These are phyloP conservation scores for Sclerotinia minor DNA, from an alignment of 2,329 filamentous ascomycete genomes.

Conservation along the genomic window DNA sequence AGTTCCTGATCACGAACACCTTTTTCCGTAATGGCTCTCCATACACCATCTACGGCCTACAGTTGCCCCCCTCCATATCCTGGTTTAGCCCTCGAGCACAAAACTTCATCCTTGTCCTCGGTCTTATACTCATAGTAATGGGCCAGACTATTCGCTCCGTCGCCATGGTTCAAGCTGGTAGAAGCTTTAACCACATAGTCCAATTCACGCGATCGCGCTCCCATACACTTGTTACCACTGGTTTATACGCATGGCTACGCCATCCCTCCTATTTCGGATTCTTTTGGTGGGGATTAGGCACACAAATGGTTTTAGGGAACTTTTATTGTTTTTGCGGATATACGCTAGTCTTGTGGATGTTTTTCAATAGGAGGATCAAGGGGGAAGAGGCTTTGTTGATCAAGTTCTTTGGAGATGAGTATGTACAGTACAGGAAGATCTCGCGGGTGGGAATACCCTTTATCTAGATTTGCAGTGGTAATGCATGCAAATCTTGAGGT, in stretches of 20 bases:
- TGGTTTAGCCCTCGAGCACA: constrained; percentile 32
- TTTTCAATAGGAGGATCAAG: constrained; percentile 74
- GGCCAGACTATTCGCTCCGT: constrained; percentile 77
- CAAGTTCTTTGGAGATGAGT: constrained; percentile 81
- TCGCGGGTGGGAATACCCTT: constrained; percentile 83
- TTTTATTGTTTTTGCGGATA: constrained; percentile 74
- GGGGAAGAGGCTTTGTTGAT: constrained; percentile 78
- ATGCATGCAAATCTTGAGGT: not conserved
- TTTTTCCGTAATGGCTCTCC: constrained; percentile 50
- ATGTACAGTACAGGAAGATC: constrained; percentile 67
- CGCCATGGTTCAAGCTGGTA: constrained; percentile 87
- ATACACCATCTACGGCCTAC: not conserved
- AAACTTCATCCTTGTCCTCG: constrained; percentile 50
- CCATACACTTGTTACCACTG: constrained; percentile 79
- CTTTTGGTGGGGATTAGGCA: constrained; percentile 97
- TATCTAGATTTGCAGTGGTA: constrained; percentile 46
- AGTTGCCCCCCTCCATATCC: not conserved
- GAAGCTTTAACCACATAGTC: constrained; percentile 88
- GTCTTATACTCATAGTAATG: constrained; percentile 61
- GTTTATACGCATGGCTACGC: constrained; percentile 73
- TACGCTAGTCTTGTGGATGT: constrained; percentile 74
- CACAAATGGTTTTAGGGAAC: constrained; percentile 88
- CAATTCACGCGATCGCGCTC: constrained; percentile 66
- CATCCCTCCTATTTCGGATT: constrained; percentile 98
- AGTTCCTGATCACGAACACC: constrained; percentile 64